phyloP scores from a whole-genome alignment of 139 green algal genomes.

The Edaphochlamys debaryana region DNA sequence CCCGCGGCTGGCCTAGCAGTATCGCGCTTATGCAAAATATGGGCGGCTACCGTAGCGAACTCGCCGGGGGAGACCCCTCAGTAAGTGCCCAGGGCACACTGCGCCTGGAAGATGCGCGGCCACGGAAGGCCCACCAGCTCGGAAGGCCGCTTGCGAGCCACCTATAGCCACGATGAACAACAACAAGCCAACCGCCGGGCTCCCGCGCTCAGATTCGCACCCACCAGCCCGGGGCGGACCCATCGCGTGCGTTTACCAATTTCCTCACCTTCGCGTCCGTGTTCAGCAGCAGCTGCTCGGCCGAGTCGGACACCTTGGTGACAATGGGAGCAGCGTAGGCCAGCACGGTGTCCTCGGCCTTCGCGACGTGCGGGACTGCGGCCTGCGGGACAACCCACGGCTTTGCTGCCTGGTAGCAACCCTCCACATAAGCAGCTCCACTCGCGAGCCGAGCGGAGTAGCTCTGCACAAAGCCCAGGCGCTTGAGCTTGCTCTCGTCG shows the following conservation, averaged over 20 bases:
- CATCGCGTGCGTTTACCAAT: background rate
- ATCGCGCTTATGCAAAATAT: too few species aligned
- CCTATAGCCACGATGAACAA: too few species aligned
- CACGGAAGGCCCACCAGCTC: too few species aligned
- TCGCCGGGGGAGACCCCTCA: too few species aligned
- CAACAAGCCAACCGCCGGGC: too few species aligned
- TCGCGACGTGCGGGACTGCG: background rate
- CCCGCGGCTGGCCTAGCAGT: too few species aligned
- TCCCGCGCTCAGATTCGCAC: too few species aligned
- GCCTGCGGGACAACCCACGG: background rate
- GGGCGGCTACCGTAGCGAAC: too few species aligned
- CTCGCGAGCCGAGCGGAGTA: background rate
- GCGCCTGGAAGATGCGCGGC: too few species aligned
- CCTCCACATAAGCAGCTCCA: slow-evolving; percentile 8
- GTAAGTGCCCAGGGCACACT: too few species aligned
- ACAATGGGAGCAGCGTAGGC: slow-evolving; percentile 7
- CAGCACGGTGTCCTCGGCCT: slow-evolving; percentile 13
- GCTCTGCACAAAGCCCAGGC: background rate
- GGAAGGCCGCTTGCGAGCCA: too few species aligned
- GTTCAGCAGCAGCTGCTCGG: slow-evolving; percentile 7
- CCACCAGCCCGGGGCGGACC: too few species aligned
- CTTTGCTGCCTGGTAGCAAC: background rate
- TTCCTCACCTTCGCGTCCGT: slow-evolving; percentile 23
- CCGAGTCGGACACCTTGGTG: background rate
- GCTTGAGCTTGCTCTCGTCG: slow-evolving; percentile 12